Conservation (phyloP, 176 grass and related monocot species). For the Calamus simplicifolius region DNA sequence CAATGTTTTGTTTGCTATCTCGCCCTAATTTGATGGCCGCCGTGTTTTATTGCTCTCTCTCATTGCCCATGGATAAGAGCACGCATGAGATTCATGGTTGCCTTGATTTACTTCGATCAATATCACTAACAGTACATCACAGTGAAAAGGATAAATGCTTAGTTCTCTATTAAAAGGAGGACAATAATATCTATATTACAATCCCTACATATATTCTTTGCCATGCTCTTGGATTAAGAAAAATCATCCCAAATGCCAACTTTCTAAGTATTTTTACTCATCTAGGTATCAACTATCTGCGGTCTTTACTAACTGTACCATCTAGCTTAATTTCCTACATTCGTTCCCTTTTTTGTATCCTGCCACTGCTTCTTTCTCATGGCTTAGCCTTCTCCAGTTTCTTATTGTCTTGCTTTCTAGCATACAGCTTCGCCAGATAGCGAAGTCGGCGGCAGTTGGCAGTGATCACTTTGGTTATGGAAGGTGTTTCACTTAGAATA, state of each 20-base stretch:
- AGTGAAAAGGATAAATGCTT: too few species aligned
- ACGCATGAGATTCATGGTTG: too few species aligned
- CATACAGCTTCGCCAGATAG: conserved; percentile 33
- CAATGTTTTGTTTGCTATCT: too few species aligned
- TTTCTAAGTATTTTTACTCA: background rate
- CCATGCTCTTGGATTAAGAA: conserved; percentile 71
- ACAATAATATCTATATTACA: too few species aligned
- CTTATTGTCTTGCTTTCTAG: conserved; percentile 11
- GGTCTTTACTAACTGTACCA: background rate
- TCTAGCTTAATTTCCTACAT: conserved; percentile 6
- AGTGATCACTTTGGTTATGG: conserved; percentile 56
- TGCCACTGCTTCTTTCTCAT: conserved; percentile 7
- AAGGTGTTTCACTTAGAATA: conserved; percentile 40
- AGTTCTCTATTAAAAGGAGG: too few species aligned
- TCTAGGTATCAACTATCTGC: background rate
- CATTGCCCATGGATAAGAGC: too few species aligned
- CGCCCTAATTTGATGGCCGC: too few species aligned
- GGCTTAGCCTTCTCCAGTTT: conserved; percentile 11
- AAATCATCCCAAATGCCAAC: conserved; percentile 67
- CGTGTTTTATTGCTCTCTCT: too few species aligned
- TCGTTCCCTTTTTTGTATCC: conserved; percentile 1
- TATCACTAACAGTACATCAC: too few species aligned
- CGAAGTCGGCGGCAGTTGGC: conserved; percentile 44
- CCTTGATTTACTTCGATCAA: too few species aligned
- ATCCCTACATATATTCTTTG: too few species aligned